Percentiles rank a stretch among this genome's conserved stretches.
These are phyloP conservation scores for Coemansia sp. DNA, from an alignment of 192 early-diverging fungal genomes.

Conservation along the genomic window DNA sequence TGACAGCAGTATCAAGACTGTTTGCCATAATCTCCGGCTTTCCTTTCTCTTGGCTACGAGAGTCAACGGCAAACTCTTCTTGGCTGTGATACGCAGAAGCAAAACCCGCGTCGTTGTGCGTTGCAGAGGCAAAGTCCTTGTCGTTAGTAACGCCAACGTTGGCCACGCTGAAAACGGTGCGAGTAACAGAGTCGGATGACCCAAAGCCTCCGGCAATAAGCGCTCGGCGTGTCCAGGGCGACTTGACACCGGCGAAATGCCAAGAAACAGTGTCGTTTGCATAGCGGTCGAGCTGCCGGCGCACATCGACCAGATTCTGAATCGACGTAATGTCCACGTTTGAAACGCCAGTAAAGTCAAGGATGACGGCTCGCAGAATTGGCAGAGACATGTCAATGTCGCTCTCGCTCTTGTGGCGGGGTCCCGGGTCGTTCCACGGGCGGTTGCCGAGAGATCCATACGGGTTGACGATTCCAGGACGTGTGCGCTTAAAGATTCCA, in stretches of 20 bases:
- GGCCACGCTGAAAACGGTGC: slow-evolving; percentile 45
- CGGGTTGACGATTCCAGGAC: slow-evolving; percentile 45
- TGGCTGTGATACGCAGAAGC: neutral
- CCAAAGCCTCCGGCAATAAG: slow-evolving; percentile 50
- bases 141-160: slow-evolving; percentile 29
- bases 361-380: slow-evolving; percentile 65
- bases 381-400: slow-evolving; percentile 49
- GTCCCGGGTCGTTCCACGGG: slow-evolving; percentile 59
- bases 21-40: neutral
- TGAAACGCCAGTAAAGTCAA: slow-evolving; percentile 81
- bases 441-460: slow-evolving; percentile 49
- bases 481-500: slow-evolving; percentile 49
- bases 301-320: slow-evolving; percentile 69
- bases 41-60: neutral
- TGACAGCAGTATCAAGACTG: slow-evolving; percentile 29
- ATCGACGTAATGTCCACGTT: slow-evolving; percentile 78
- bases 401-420: slow-evolving; percentile 43
- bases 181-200: slow-evolving; percentile 13
- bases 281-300: slow-evolving; percentile 56
- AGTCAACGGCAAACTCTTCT: slow-evolving; percentile 7
- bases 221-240: slow-evolving; percentile 37
- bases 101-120: slow-evolving; percentile 12
- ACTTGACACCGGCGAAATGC: slow-evolving; percentile 56
- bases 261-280: slow-evolving; percentile 51
- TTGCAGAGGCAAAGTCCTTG: slow-evolving; percentile 1